phyloP scores from a whole-genome alignment of 2,329 filamentous ascomycete genomes.

The Fusarium sp. region DNA sequence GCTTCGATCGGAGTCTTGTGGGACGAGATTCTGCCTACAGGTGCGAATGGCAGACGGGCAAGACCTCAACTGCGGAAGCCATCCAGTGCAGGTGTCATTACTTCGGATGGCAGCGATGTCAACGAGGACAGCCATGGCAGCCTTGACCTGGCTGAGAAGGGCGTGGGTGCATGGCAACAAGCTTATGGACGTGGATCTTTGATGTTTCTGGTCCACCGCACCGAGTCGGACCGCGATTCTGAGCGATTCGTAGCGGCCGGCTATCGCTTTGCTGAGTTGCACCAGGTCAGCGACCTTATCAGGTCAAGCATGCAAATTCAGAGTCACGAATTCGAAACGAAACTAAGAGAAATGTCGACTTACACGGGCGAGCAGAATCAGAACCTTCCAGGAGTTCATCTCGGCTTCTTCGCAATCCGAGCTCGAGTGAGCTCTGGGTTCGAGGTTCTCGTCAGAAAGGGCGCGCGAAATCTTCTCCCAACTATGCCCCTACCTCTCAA shows the following conservation, averaged over 20 bases:
- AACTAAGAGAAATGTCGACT: slow-evolving; percentile 72
- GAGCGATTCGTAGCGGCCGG: slow-evolving; percentile 75
- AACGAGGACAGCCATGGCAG: slow-evolving; percentile 35
- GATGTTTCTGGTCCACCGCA: slow-evolving; percentile 79
- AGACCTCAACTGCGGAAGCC: slow-evolving; percentile 28
- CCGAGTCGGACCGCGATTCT: slow-evolving; percentile 67
- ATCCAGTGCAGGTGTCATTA: slow-evolving; percentile 12
- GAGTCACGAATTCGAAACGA: slow-evolving; percentile 66
- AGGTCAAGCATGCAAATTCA: slow-evolving; percentile 80
- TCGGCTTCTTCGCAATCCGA: slow-evolving; percentile 68
- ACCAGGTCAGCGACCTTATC: slow-evolving; percentile 75
- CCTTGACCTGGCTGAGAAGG: slow-evolving; percentile 56
- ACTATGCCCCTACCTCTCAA: slow-evolving; percentile 64
- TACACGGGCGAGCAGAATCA: slow-evolving; percentile 62
- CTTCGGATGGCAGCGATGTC: slow-evolving; percentile 13
- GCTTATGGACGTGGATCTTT: slow-evolving; percentile 78
- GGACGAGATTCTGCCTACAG: slow-evolving; percentile 79
- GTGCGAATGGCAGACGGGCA: slow-evolving; percentile 47
- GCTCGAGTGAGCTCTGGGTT: slow-evolving; percentile 66
- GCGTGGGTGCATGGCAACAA: slow-evolving; percentile 41
- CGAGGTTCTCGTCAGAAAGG: slow-evolving; percentile 69
- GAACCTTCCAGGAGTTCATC: slow-evolving; percentile 63
- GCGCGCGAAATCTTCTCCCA: slow-evolving; percentile 69
- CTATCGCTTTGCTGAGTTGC: slow-evolving; percentile 79
- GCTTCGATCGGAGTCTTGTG: slow-evolving; percentile 75